Base-by-base conservation (phyloP, 2,329 filamentous ascomycete genomes). In the Paraphaeosphaeria minitans region DNA sequence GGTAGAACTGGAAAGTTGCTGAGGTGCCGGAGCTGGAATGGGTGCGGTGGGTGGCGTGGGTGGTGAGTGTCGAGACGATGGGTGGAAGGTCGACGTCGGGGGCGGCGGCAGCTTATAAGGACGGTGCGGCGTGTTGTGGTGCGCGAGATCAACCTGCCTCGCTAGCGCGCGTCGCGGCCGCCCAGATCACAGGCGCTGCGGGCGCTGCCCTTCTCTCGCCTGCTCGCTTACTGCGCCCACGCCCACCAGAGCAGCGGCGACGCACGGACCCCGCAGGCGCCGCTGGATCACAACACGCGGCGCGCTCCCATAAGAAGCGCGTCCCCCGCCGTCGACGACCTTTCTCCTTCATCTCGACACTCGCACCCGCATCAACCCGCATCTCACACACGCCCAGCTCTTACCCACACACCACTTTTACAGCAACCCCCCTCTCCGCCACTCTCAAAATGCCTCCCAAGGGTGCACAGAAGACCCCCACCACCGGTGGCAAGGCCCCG, bases 401-500 rank as follows among this genome's bases (percentile, higher is more conserved):
- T 62, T 57, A 59, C 55, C 61, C 65, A 52, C 64, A 57, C 64
- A 70, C 59, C 57, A 62, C 63, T 62, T 61, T 67, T 66, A 63
- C 66, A 14, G 46, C 47, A 21, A 35, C 54, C 57, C 51, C 8
- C 58, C 45, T 50, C 52, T 50, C 56, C 57, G 55, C 57, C 59
- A 59, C 59, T 57, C 43, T 64, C 58, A 78, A 89, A 90, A 98
- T 98, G 95, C 87, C 95, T 85, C 94, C 95, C 79, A 98, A 98
- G 87, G 94, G 37, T 53, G 49, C 94, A 78, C 91, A 96, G 85
- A 98, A 98, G 92, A 97, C 97, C 88, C 93, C 94, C 83, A 86
- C 84, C 82, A 89, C 87, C 78, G 94, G 91, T 85, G 87, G 92
- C 84, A 98, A 98, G 92, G 94, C 94, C 74, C 88, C 89, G 68